Percentiles rank a stretch among this genome's conserved stretches.
Conservation (phyloP, 2,329 filamentous ascomycete species). For the Chrysosporium keratinophilum region DNA sequence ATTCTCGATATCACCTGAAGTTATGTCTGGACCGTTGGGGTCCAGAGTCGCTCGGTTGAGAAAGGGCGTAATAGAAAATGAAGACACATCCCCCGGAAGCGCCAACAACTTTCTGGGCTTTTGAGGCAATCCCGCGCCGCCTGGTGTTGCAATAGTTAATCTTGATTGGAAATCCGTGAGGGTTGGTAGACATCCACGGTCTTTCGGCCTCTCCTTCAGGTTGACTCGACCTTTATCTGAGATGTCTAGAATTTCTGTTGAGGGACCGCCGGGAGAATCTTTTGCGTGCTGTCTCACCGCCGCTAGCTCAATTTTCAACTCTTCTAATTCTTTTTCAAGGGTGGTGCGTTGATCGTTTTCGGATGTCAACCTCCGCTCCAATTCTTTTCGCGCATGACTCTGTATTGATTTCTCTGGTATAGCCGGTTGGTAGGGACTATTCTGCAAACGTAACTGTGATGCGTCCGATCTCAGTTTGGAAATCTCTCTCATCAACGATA, state of each 20-base stretch:
- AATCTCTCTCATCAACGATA: slow-evolving; percentile 41
- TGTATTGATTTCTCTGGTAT: slow-evolving; percentile 61
- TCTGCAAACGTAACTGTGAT: slow-evolving; percentile 51
- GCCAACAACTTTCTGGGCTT: slow-evolving; percentile 50
- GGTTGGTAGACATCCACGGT: slow-evolving; percentile 34
- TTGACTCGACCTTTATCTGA: slow-evolving; percentile 34
- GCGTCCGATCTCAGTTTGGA: slow-evolving; percentile 50
- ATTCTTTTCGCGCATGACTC: slow-evolving; percentile 35
- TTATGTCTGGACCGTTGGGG: background rate
- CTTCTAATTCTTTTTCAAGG: slow-evolving; percentile 61
- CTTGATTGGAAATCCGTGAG: slow-evolving; percentile 35
- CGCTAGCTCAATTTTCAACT: slow-evolving; percentile 33
- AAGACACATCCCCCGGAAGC: slow-evolving; percentile 71
- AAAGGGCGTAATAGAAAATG: slow-evolving; percentile 89
- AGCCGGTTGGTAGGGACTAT: slow-evolving; percentile 52
- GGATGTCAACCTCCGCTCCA: slow-evolving; percentile 44
- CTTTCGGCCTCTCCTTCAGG: slow-evolving; percentile 18
- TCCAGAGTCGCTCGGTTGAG: slow-evolving; percentile 60
- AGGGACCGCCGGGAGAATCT: background rate
- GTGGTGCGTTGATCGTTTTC: slow-evolving; percentile 50
- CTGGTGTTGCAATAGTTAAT: slow-evolving; percentile 43
- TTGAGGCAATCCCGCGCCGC: slow-evolving; percentile 42
- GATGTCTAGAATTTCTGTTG: slow-evolving; percentile 1
- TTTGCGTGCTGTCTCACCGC: background rate
- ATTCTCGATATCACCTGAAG: background rate